These are phyloP conservation scores for Tricholoma matsutake DNA, from an alignment of 768 basidiomycete species.

Conservation along the genomic window DNA sequence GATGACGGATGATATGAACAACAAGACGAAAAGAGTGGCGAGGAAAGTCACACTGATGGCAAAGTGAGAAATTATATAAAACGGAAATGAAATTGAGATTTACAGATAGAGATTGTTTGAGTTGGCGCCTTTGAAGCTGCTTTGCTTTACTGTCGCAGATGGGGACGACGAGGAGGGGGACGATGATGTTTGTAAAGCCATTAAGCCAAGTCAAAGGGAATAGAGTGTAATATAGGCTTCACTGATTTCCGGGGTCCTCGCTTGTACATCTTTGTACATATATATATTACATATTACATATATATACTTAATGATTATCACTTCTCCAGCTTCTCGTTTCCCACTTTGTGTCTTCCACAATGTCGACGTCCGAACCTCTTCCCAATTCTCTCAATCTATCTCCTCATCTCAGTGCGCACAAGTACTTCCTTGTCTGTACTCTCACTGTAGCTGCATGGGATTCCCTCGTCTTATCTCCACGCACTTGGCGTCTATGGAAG, in stretches of 20 bases:
- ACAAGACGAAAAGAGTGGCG: slow-evolving; percentile 65
- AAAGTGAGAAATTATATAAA: slow-evolving; percentile 6
- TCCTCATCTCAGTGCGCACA: slow-evolving; percentile 78
- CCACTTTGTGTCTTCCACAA: slow-evolving; percentile 20
- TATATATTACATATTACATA: too few relatives aligned
- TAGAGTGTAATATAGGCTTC: too few relatives aligned
- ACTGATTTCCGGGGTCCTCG: too few relatives aligned
- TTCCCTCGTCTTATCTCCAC: slow-evolving; percentile 77
- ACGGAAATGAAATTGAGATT: slow-evolving; percentile 11
- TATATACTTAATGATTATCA: too few relatives aligned
- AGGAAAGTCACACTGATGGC: slow-evolving; percentile 62
- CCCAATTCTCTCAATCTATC: slow-evolving; percentile 72
- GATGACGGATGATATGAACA: slow-evolving; percentile 61
- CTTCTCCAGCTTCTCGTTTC: slow-evolving; percentile 5
- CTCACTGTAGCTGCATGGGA: slow-evolving; percentile 91
- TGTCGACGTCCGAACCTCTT: slow-evolving; percentile 34
- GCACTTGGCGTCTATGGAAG: slow-evolving; percentile 70
- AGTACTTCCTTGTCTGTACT: slow-evolving; percentile 88
- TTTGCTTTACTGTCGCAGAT: slow-evolving; percentile 10
- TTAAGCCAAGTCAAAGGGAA: not conserved
- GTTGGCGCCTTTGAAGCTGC: slow-evolving; percentile 3
- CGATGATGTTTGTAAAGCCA: not conserved
- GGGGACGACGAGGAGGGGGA: slow-evolving; percentile 13
- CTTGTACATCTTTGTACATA: too few relatives aligned
- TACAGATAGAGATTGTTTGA: slow-evolving; percentile 46